These are phyloP conservation scores for Halteria grandinella DNA, from an alignment of 73 alveolate genomes.

Conservation along the genomic window DNA sequence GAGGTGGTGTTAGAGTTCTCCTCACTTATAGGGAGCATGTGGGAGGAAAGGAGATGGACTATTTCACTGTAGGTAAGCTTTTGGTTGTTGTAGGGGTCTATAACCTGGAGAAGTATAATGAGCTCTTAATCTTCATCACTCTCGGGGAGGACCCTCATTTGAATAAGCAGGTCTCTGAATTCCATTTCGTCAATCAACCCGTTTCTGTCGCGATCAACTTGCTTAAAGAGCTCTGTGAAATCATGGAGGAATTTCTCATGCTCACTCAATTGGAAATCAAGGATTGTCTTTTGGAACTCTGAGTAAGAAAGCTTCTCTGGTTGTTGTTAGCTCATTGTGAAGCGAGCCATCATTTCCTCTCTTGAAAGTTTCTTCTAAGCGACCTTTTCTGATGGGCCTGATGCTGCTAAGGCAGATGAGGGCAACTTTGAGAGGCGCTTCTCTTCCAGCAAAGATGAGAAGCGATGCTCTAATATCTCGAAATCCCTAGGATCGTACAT, in stretches of 20 bases:
- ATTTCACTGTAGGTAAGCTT: conserved; percentile 95
- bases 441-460: conserved; percentile 59
- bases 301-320: conserved; percentile 77
- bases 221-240: conserved; percentile 83
- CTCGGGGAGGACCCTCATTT: conserved; percentile 75
- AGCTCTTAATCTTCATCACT: conserved; percentile 78
- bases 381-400: too few relatives aligned
- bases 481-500: conserved; percentile 95
- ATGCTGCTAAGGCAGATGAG: too few relatives aligned
- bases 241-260: conserved; percentile 92
- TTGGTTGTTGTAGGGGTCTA: conserved; percentile 95
- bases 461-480: conserved; percentile 61
- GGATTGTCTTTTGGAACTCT: conserved; percentile 80
- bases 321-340: conserved; percentile 70
- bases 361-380: conserved; percentile 79
- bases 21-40: conserved; percentile 77
- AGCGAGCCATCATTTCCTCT: conserved; percentile 84
- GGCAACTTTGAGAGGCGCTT: too few relatives aligned
- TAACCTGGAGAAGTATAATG: conserved; percentile 75
- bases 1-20: too few relatives aligned
- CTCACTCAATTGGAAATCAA: conserved; percentile 94
- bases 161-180: conserved; percentile 85
- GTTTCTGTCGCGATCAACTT: conserved; percentile 86
- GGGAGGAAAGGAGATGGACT: conserved; percentile 91
- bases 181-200: conserved; percentile 94